Conservation (phyloP, 2,329 filamentous ascomycete species). For the Venturia aucupariae region DNA sequence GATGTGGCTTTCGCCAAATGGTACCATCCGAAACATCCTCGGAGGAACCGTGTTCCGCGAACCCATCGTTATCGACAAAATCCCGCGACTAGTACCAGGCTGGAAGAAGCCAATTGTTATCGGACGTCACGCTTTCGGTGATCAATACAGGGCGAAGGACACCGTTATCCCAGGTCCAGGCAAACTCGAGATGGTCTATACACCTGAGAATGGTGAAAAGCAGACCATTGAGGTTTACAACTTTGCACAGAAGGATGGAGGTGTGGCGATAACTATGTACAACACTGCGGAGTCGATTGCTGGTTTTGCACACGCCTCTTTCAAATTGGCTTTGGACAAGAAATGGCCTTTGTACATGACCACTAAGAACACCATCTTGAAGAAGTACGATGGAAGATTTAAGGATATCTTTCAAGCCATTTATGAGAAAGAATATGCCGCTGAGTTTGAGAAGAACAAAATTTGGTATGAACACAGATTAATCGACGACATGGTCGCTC, state of each 20-base stretch:
- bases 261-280: conserved; percentile 91
- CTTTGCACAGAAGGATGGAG: conserved; percentile 69
- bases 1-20: conserved; percentile 99
- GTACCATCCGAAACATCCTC: conserved; percentile 63
- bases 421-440: conserved; percentile 79
- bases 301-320: conserved; percentile 91
- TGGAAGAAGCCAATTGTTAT: conserved; percentile 99
- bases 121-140: conserved; percentile 94
- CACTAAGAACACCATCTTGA: conserved; percentile 99
- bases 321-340: conserved; percentile 90
- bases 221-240: conserved; percentile 84
- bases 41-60: conserved; percentile 98
- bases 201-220: conserved; percentile 62
- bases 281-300: conserved; percentile 94
- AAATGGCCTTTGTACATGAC: conserved; percentile 95
- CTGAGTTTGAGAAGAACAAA: conserved; percentile 77
- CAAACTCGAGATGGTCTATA: conserved; percentile 91
- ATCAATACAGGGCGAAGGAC: conserved; percentile 98
- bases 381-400: conserved; percentile 97
- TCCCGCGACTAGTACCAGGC: conserved; percentile 87
- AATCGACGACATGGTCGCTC: conserved; percentile 99
- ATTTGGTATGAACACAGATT: conserved; percentile 99
- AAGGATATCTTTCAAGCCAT: conserved; percentile 99
- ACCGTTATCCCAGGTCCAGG: conserved; percentile 71
- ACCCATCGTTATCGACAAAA: conserved; percentile 89